Conservation (phyloP, 208 protist genomes). For the Leishmania lainsoni region DNA sequence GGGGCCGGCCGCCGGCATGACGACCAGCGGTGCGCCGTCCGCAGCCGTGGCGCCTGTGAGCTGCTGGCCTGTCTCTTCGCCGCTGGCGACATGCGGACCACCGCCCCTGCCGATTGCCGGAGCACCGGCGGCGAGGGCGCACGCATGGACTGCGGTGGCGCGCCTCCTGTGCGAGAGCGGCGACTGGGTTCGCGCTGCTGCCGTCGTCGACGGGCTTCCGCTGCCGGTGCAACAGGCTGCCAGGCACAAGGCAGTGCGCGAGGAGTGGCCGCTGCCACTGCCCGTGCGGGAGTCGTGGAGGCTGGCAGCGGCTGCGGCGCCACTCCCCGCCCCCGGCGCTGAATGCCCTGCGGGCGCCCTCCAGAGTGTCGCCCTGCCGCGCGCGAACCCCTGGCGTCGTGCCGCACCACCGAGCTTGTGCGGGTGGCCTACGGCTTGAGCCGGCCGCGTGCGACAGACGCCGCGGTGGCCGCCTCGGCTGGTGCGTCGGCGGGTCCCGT, state of each 20-base stretch:
- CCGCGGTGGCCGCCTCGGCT: background rate
- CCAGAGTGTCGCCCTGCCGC: background rate
- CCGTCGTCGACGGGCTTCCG: slow-evolving; percentile 33
- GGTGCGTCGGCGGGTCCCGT: background rate
- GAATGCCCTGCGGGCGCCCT: background rate
- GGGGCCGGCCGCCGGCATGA: too few relatives aligned
- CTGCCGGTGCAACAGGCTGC: slow-evolving; percentile 2
- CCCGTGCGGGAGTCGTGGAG: slow-evolving; percentile 15
- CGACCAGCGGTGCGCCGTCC: background rate
- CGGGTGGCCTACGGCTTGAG: slow-evolving; percentile 27
- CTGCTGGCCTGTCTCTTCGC: background rate
- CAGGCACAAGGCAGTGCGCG: slow-evolving; percentile 18
- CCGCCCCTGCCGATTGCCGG: background rate
- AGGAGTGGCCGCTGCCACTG: slow-evolving; percentile 32
- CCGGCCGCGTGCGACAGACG: background rate
- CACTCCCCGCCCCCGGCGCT: background rate
- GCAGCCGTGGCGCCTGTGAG: background rate
- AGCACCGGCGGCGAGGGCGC: slow-evolving; percentile 18
- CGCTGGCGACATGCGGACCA: background rate
- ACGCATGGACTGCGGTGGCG: slow-evolving; percentile 31
- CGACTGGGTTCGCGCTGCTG: slow-evolving; percentile 24
- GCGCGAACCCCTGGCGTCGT: background rate
- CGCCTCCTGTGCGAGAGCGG: slow-evolving; percentile 34
- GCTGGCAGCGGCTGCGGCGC: background rate
- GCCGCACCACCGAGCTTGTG: slow-evolving; percentile 20